These are phyloP conservation scores for Cornus suecica DNA, from an alignment of 148 eudicot genomes.

Conservation along the genomic window DNA sequence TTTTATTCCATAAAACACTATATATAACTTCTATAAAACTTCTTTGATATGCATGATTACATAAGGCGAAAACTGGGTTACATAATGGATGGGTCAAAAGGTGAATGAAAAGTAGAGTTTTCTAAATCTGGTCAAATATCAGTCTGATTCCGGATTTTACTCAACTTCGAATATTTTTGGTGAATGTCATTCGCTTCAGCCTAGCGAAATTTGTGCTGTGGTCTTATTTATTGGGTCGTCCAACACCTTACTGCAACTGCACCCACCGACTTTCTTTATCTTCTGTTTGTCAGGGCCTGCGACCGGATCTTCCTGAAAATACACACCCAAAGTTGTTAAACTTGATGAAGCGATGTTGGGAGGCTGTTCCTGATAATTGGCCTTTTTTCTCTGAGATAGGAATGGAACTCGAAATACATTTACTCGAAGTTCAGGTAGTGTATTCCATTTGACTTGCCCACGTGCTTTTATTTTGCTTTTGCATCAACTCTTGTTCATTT, in stretches of 20 bases:
- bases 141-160: too few species aligned
- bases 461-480: not conserved
- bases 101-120: too few species aligned
- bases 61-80: too few species aligned
- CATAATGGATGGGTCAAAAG: too few species aligned
- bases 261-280: not conserved
- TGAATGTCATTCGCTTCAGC: too few species aligned
- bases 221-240: too few species aligned
- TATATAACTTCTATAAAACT: too few species aligned
- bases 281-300: constrained; percentile 52
- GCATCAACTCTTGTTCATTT: not conserved
- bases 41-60: too few species aligned
- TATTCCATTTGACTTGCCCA: not conserved
- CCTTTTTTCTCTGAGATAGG: constrained; percentile 67
- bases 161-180: too few species aligned
- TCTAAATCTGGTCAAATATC: too few species aligned
- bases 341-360: constrained; percentile 87
- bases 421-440: constrained; percentile 57
- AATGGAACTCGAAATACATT: constrained; percentile 62
- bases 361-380: constrained; percentile 46
- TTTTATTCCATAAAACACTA: too few species aligned
- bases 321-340: constrained; percentile 61
- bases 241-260: not conserved
- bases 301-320: constrained; percentile 73
- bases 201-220: too few species aligned